Base-by-base conservation (phyloP, 108 stramenopile species). In the Fistulifera pelliculosa region DNA sequence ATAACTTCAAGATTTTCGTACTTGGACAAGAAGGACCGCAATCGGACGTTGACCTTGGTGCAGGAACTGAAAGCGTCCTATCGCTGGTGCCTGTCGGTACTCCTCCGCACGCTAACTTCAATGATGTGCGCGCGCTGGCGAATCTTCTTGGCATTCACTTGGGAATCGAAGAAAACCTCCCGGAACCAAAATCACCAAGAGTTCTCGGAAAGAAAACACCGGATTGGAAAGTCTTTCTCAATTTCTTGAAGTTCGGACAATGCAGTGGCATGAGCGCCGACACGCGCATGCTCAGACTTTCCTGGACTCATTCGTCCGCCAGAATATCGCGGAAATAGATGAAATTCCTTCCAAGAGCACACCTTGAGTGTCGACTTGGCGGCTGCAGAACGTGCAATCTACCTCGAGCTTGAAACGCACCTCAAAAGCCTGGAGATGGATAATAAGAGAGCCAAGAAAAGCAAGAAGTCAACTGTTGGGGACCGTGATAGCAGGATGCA, bases 281-380 rank as follows among this genome's bases (percentile, higher is more conserved):
- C 62, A 60, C 41, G n/a, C 12, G 18, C 40, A 53, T 41, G 62
- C 63, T 1, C 72, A 73, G 56, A 7, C 25, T 18, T 73, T 73
- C 47, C 14, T 73, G 49, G 51, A 68, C 27, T 1, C 52, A 14
- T 73, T 61, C 43, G 65, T 65, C 11, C 39, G 65, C 10, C 65
- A 65, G 26, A 73, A 73, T 55, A 62, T 68, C 21, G 71, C 71
- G 6, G 71, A 73, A 47, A 63, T 68, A 12, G 66, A 68, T 49
- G 71, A 73, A 44, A 73, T 73, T 26, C 64, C 45, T 11, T 55
- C 12, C 58, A 65, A 38, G 73, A 69, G 54, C 58, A 54, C 27
- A 1, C 60, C 1, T 19, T 27, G 18, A 8, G 15, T 16, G 52
- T 74, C 15, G 39, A 41, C 14, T 49, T 69, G 13, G 57, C 67